Base-by-base conservation (phyloP, 345 rosid species). In the Gossypium longicalyx region DNA sequence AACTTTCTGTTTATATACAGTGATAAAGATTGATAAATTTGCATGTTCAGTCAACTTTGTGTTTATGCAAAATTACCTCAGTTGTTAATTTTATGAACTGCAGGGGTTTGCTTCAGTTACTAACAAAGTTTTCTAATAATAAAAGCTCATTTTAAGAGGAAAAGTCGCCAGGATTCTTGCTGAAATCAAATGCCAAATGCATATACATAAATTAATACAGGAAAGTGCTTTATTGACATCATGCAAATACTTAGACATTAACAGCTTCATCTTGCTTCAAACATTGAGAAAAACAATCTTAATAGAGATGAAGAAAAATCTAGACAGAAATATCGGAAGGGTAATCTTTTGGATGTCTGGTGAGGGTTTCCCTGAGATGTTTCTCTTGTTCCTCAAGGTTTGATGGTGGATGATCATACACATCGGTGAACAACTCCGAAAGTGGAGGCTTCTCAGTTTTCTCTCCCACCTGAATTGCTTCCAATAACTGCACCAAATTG, bases 391-490 rank as follows among this genome's bases (percentile, higher is more conserved):
- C 92, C 4, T 53, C 63, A 9, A 92, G 90, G 75, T 89, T 89
- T 57, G 76, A 51, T 1, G 97, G 83, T 2, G 77, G 80, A 67
- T 76, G 78, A 81, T 92, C 92, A 76, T 92, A 92, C 4, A 90
- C 92, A 80, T 92, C 93, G 9, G 81, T 54, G 74, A 90, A 90
- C 79, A 92, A 1, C 51, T 92, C 92, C 64, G 76, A 51, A 25
- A 92, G 64, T 12, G 88, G 79, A 47, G 92, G 93, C 72, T 89
- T 92, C 80, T 79, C 87, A 53, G 83, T 80, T 70, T 77, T 89
- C 87, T 90, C 97, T 10, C 93, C 93, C 8, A 63, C 82, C 71
- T 86, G 92, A 85, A 92, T 87, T 68, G 93, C 91, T 78, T 85
- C 77, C 76, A 90, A 23, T 23, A 90, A 60, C 96, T 92, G 79